These are phyloP conservation scores for Kodamaea nitidulidarum DNA, from an alignment of 805 yeast species.

Conservation along the genomic window DNA sequence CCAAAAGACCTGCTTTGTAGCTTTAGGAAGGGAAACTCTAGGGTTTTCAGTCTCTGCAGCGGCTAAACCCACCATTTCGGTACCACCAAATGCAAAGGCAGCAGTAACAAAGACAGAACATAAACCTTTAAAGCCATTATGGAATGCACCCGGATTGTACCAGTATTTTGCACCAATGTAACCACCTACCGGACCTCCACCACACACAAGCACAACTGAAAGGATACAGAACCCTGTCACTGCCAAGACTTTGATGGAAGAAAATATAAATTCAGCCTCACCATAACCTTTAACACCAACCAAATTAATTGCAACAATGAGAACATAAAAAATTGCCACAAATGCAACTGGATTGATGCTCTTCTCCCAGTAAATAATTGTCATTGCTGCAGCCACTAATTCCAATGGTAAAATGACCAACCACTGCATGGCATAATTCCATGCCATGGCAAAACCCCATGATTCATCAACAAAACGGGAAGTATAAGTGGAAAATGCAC, in stretches of 20 bases:
- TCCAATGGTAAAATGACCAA: constrained; percentile 22
- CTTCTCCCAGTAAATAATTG: constrained; percentile 17
- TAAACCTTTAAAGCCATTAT: constrained; percentile 62
- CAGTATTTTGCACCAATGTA: constrained; percentile 56
- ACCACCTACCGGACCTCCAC: constrained; percentile 53
- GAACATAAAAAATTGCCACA: constrained; percentile 50
- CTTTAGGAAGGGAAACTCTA: constrained; percentile 59
- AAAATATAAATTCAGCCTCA: constrained; percentile 61
- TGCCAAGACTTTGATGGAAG: constrained; percentile 59
- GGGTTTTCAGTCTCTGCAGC: constrained; percentile 76
- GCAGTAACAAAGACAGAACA: constrained; percentile 69
- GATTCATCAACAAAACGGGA: constrained; percentile 57
- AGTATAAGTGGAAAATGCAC: constrained; percentile 61
- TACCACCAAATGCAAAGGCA: constrained; percentile 71
- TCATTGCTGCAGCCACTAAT: constrained; percentile 24
- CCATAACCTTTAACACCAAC: constrained; percentile 56
- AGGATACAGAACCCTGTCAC: constrained; percentile 53
- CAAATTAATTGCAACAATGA: constrained; percentile 44
- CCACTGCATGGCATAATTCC: constrained; percentile 31
- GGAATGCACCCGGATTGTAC: constrained; percentile 66
- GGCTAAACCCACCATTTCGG: constrained; percentile 69
- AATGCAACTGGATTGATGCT: constrained; percentile 50
- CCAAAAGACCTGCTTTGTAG: constrained; percentile 81
- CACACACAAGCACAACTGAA: constrained; percentile 48
- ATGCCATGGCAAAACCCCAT: constrained; percentile 60